Evolutionary conservation across 2,329 filamentous ascomycete genomes (phyloP), one percentile per base, ranked within the genome.

Genomic region (Diaporthe capsici): DNA sequence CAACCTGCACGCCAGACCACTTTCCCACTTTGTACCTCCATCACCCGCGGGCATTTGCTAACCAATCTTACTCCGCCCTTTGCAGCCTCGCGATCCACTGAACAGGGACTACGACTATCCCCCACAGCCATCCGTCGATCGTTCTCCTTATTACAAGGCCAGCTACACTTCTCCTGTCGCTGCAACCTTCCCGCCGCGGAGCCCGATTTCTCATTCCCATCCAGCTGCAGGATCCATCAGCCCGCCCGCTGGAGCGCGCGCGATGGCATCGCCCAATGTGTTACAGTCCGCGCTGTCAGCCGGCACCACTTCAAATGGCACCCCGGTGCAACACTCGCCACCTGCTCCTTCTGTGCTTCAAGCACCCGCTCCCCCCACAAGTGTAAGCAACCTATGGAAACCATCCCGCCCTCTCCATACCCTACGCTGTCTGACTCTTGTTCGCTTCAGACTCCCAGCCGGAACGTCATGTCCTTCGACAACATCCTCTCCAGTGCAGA

Each of bases 401-500:
- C 17, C n/a, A 7, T 31, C n/a, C 28, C 44, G 61, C 37, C 57
- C 76, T 31, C 51, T 51, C 39, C 70, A 34, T 2, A 65, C 70
- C 34, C 55, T 28, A 25, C 47, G 10, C n/a, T 34, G 13, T 55
- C 61, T 76, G 49, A 76, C 65, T n/a, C 2, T 60, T 61, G 22
- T 25, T 28, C 72, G 22, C 58, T 57, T 49, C 83, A 95, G 90
- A 94, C 93, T 68, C 91, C 94, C 1, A 92, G 91, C 79, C 92
- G 95, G 83, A 89, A 93, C 55, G 93, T 93, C 75, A 98, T 98
- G 96, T 97, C 96, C 7, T 97, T 98, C 82, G 97, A 95, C 79
- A 98, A 96, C 82, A 97, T 98, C 76, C 92, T 98, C 58, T 96
- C 95, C 5, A 95, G 91, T 79, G 90, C 94, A 73, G 93, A 95